Base-by-base conservation (phyloP, 495 filamentous ascomycete genomes). In the Haplographium delicatum region DNA sequence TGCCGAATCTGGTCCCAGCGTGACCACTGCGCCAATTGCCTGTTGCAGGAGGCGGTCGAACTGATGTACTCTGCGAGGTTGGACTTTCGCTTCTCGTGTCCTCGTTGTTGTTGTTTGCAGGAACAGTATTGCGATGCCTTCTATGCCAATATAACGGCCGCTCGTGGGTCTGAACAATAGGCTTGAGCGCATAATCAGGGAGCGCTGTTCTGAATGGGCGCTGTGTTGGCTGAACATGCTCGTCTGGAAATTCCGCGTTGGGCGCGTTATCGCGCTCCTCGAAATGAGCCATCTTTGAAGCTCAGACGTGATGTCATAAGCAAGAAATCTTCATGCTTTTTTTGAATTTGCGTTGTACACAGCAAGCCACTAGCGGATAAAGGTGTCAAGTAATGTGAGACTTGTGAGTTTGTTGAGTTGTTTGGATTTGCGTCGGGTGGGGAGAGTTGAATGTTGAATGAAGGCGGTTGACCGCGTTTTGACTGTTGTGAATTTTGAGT, bases 231-330 rank as follows among this genome's bases (percentile, higher is more conserved):
- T 8, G 5, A 38, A 30, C 2, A 38, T 31, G n/a, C 27, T 38
- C 5, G 28, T 31, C 6, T 31, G 28, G 6, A n/a, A 31, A n/a
- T 31, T n/a, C 28, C 7, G 27, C 31, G 34, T 53, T 37, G 50
- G 7, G 20, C 41, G 40, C 39, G 27, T 44, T 30, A 30, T 54
- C 51, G 51, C 44, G 51, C n/a, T n/a, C n/a, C 31, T 54, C 51
- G 8, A 41, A 15, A 37, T 47, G 33, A 42, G 51, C 51, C 51
- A 54, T 54, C 31, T 33, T 46, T 28, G 28, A n/a, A n/a, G n/a
- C n/a, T n/a, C n/a, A n/a, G 7, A 35, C 46, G 4, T 24, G 40
- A 42, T 3, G 49, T 51, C 30, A 51, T 51, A 25, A 19, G 19
- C 10, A 5, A 26, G 5, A 10, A 8, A 38, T 34, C 27, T 23